Evolutionary conservation across 116 monocot species (phyloP).

Genomic region (Dioscorea cayenensis): DNA sequence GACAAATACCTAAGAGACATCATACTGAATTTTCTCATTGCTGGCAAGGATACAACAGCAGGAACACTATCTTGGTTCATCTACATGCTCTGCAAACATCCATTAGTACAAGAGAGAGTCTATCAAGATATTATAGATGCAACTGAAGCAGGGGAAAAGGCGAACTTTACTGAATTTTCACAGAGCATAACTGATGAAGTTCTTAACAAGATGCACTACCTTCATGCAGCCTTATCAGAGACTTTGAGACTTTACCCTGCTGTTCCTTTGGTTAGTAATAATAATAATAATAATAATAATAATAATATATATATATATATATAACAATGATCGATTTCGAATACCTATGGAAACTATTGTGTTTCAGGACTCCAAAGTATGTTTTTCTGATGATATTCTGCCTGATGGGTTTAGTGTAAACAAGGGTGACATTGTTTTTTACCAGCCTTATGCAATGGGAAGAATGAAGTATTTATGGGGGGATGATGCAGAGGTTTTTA

Average conservation of each 20-base stretch:
- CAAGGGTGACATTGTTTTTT: slow-evolving; percentile 31
- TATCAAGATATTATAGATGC: slow-evolving; percentile 13
- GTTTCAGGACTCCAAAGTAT: too few relatives aligned
- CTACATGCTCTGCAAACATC: slow-evolving; percentile 31
- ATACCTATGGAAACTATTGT: too few relatives aligned
- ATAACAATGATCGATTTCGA: too few relatives aligned
- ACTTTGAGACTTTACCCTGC: slow-evolving; percentile 26
- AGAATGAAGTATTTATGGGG: slow-evolving; percentile 55
- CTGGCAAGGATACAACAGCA: slow-evolving; percentile 33
- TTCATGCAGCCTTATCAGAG: slow-evolving; percentile 23
- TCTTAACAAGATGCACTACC: slow-evolving; percentile 20
- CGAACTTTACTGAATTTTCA: slow-evolving; percentile 6
- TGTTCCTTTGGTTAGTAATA: slow-evolving; percentile 20
- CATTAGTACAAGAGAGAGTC: slow-evolving; percentile 17
- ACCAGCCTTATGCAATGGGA: slow-evolving; percentile 41
- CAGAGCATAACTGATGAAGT: slow-evolving; percentile 12
- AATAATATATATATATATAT: too few relatives aligned
- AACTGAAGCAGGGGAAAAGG: neutral
- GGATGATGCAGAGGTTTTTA: slow-evolving; percentile 41
- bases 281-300: too few relatives aligned
- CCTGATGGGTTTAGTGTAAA: slow-evolving; percentile 37
- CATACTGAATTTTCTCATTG: slow-evolving; percentile 26
- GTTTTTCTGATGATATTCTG: slow-evolving; percentile 20
- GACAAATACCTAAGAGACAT: slow-evolving; percentile 26
- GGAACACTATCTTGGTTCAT: slow-evolving; percentile 30